phyloP scores from a whole-genome alignment of 495 filamentous ascomycete species.

The Neurospora sublineolata region DNA sequence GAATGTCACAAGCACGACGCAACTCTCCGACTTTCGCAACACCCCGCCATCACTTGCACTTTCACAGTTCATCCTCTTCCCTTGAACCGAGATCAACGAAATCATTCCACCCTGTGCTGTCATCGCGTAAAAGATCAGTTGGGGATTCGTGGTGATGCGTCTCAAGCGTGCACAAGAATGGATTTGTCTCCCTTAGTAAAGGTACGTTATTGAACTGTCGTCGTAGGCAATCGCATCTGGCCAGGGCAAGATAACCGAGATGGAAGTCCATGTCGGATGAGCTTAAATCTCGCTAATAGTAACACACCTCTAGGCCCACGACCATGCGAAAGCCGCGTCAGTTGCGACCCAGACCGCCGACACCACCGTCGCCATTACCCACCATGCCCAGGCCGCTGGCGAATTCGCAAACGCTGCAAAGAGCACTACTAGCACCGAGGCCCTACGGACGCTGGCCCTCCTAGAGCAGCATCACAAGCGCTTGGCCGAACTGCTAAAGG shows the following conservation, averaged over 20 bases:
- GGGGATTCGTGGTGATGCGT: background rate
- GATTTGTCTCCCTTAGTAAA: background rate
- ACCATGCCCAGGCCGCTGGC: conserved; percentile 80
- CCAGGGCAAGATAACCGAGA: background rate
- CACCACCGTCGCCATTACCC: conserved; percentile 66
- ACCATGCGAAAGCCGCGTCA: conserved; percentile 74
- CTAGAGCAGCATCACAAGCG: conserved; percentile 78
- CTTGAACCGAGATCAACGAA: background rate
- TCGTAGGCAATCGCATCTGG: background rate
- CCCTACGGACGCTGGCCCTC: conserved; percentile 67
- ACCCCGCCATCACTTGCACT: background rate
- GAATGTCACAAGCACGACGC: background rate
- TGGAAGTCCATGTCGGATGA: background rate
- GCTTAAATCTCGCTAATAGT: background rate
- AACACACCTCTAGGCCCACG: conserved; percentile 57
- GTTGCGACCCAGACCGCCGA: conserved; percentile 61
- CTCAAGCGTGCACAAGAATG: background rate
- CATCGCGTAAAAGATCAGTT: background rate
- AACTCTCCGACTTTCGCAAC: background rate
- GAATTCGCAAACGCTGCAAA: conserved; percentile 78
- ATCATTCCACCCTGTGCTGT: background rate
- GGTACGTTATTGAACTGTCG: background rate
- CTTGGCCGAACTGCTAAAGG: conserved; percentile 66
- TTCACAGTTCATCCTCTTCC: background rate
- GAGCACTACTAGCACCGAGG: conserved; percentile 66